Conservation (phyloP, 139 green algal genomes). For the Auxenochlorella protothecoides region DNA sequence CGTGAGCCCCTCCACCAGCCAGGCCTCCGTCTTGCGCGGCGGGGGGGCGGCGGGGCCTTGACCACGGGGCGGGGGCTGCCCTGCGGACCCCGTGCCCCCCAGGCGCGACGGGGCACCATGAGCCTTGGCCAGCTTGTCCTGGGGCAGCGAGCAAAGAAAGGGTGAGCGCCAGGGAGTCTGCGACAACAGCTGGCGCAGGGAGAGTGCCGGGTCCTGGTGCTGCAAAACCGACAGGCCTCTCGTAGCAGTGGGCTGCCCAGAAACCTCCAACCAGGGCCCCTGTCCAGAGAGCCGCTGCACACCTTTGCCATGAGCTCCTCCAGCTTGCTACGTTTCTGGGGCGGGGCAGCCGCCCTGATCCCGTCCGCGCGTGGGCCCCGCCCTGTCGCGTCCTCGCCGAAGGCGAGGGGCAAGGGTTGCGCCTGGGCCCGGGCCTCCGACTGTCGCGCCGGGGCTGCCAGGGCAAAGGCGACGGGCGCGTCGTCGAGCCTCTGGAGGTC, state of each 20-base stretch:
- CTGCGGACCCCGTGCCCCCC: background rate
- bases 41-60: background rate
- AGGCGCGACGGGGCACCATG: background rate
- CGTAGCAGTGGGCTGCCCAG: too few relatives aligned
- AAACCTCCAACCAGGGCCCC: too few relatives aligned
- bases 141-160: background rate
- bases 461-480: slow-evolving; percentile 38
- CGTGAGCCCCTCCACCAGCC: slow-evolving; percentile 71
- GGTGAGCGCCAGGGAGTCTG: too few relatives aligned
- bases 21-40: slow-evolving; percentile 20
- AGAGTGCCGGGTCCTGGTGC: too few relatives aligned
- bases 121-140: slow-evolving; percentile 20
- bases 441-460: slow-evolving; percentile 10
- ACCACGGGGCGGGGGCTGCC: slow-evolving; percentile 4
- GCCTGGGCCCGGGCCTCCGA: too few relatives aligned
- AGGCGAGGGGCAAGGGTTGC: background rate
- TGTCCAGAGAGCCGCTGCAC: background rate
- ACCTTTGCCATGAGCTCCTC: slow-evolving; percentile 66
- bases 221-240: too few relatives aligned
- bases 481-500: slow-evolving; percentile 17
- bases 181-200: too few relatives aligned
- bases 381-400: slow-evolving; percentile 13
- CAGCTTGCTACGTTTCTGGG: slow-evolving; percentile 43
- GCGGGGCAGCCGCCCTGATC: background rate
- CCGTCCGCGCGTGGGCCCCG: background rate